phyloP scores from a whole-genome alignment of 768 basidiomycete genomes.

The Boletus bicolor region DNA sequence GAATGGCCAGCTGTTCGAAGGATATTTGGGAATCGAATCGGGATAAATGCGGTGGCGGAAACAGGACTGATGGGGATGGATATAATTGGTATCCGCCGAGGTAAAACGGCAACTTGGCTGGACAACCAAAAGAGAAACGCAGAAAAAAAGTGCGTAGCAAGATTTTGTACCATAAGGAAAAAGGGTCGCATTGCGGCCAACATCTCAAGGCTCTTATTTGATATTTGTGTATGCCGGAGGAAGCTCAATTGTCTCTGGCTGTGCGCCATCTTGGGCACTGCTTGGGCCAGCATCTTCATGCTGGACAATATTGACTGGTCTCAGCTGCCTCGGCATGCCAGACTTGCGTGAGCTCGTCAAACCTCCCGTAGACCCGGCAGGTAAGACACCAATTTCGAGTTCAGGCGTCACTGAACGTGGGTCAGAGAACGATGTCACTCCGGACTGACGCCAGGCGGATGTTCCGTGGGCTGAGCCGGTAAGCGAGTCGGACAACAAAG shows the following conservation, averaged over 20 bases:
- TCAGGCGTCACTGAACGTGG: conserved; percentile 50
- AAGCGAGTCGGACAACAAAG: conserved; percentile 17
- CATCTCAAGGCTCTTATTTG: conserved; percentile 8
- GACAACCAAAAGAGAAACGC: not conserved
- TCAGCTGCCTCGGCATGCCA: conserved; percentile 45
- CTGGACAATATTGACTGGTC: conserved; percentile 78
- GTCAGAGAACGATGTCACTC: conserved; percentile 31
- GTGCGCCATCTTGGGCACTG: conserved; percentile 33
- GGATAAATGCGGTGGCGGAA: not conserved
- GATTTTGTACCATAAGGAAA: not conserved
- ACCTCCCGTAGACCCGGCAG: conserved; percentile 19
- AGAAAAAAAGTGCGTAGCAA: not conserved
- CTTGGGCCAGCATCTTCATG: conserved; percentile 75
- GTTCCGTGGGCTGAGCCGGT: conserved; percentile 25
- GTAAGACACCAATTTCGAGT: conserved; percentile 15
- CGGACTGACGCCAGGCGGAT: conserved; percentile 29
- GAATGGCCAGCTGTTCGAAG: not conserved
- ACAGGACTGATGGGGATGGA: not conserved
- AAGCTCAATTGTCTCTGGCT: conserved; percentile 74
- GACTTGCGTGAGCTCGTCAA: conserved; percentile 35
- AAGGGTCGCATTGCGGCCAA: not conserved
- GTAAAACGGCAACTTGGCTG: not conserved
- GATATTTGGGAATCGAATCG: not conserved
- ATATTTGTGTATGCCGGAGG: conserved; percentile 82
- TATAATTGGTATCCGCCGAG: conserved; percentile 3